These are phyloP conservation scores for Lactarius hatsudake DNA, from an alignment of 768 basidiomycete species.

Conservation along the genomic window DNA sequence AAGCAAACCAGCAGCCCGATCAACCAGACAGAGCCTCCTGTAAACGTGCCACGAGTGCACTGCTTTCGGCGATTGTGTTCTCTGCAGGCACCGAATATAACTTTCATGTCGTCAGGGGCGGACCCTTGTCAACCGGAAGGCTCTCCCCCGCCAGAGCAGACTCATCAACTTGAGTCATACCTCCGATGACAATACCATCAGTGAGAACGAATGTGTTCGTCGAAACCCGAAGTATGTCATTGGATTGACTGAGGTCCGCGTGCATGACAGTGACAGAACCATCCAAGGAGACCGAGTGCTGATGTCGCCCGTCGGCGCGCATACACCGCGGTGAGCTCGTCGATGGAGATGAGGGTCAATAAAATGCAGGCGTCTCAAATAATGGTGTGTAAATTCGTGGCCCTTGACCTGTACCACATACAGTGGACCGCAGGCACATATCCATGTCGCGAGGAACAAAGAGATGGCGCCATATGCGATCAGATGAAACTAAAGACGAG, in stretches of 20 bases:
- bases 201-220: slow-evolving; percentile 39
- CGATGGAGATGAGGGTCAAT: slow-evolving; percentile 43
- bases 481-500: slow-evolving; percentile 37
- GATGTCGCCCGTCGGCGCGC: slow-evolving; percentile 37
- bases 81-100: slow-evolving; percentile 39
- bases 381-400: slow-evolving; percentile 36
- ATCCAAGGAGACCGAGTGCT: slow-evolving; percentile 35
- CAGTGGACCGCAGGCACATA: slow-evolving; percentile 37
- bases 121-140: slow-evolving; percentile 36
- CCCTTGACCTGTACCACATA: slow-evolving; percentile 35
- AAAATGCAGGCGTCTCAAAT: slow-evolving; percentile 46
- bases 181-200: slow-evolving; percentile 39
- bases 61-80: slow-evolving; percentile 41
- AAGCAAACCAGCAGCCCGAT: slow-evolving; percentile 47
- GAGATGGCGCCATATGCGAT: slow-evolving; percentile 38
- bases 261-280: slow-evolving; percentile 26
- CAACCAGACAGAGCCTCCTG: slow-evolving; percentile 44
- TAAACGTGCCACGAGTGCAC: slow-evolving; percentile 37
- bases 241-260: slow-evolving; percentile 38
- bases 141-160: slow-evolving; percentile 45
- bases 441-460: slow-evolving; percentile 38
- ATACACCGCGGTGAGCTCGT: slow-evolving; percentile 38
- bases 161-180: slow-evolving; percentile 41
- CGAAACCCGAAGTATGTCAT: slow-evolving; percentile 37
- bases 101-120: slow-evolving; percentile 37